Conservation (phyloP, 2,329 filamentous ascomycete genomes). For the Aspergillus terreus region DNA sequence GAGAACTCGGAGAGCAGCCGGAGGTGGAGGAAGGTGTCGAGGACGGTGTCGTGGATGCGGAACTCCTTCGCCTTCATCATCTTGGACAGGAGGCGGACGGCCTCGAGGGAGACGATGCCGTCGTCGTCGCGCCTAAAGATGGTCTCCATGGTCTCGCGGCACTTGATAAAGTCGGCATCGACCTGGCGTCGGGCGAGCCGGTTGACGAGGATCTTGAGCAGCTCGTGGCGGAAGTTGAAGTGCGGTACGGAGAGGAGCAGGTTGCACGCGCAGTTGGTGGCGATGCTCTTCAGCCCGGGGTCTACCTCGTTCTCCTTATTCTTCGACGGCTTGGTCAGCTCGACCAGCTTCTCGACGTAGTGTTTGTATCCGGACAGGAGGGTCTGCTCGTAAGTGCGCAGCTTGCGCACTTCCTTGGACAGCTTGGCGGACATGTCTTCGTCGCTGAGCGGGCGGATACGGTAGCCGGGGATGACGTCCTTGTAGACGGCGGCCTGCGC, state of each 20-base stretch:
- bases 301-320: slow-evolving; percentile 29
- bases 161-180: slow-evolving; percentile 74
- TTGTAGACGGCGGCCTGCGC: slow-evolving; percentile 90
- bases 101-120: slow-evolving; percentile 24
- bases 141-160: slow-evolving; percentile 71
- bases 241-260: slow-evolving; percentile 81
- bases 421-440: slow-evolving; percentile 73
- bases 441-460: slow-evolving; percentile 78
- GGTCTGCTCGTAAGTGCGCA: slow-evolving; percentile 82
- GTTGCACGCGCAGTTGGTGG: slow-evolving; percentile 79
- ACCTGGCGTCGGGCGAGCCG: slow-evolving; percentile 72
- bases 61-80: slow-evolving; percentile 93
- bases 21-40: slow-evolving; percentile 88
- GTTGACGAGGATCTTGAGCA: slow-evolving; percentile 80
- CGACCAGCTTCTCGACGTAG: slow-evolving; percentile 73
- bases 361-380: slow-evolving; percentile 79
- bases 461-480: slow-evolving; percentile 92
- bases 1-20: slow-evolving; percentile 84
- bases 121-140: slow-evolving; percentile 63
- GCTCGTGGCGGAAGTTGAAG: slow-evolving; percentile 91
- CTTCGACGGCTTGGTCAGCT: slow-evolving; percentile 59
- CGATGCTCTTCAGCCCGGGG: slow-evolving; percentile 62
- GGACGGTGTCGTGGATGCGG: slow-evolving; percentile 73
- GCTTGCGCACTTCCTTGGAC: slow-evolving; percentile 82
- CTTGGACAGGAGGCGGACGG: slow-evolving; percentile 61